These are phyloP conservation scores for Saussurea involucrata DNA, from an alignment of 129 eudicot species.

Conservation along the genomic window DNA sequence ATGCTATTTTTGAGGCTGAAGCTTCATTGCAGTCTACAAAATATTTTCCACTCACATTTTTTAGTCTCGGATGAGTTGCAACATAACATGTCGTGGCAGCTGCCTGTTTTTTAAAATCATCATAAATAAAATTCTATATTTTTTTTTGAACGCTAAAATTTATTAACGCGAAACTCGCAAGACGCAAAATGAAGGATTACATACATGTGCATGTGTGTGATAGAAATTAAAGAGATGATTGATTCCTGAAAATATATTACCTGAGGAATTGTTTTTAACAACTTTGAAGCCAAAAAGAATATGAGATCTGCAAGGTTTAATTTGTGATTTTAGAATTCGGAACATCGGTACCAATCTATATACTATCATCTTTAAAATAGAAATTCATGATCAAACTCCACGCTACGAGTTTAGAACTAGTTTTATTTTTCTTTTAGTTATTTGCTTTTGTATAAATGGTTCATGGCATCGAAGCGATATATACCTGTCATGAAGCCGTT, in stretches of 20 bases:
- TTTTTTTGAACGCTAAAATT: too few relatives aligned
- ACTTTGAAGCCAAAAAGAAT: constrained; percentile 73
- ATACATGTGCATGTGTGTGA: background rate
- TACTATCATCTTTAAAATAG: background rate
- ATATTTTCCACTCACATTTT: constrained; percentile 61
- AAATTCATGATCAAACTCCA: background rate
- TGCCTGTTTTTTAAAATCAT: constrained; percentile 38
- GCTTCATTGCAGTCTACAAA: constrained; percentile 80
- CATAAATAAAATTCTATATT: background rate
- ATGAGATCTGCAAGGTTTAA: constrained; percentile 59
- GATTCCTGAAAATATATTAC: constrained; percentile 26
- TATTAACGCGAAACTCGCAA: too few relatives aligned
- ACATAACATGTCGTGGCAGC: constrained; percentile 95
- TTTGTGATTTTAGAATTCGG: background rate
- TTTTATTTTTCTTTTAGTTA: background rate
- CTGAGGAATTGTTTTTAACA: constrained; percentile 91
- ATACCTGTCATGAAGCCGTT: constrained; percentile 41
- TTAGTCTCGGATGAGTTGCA: constrained; percentile 62
- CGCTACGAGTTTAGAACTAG: background rate
- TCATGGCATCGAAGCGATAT: background rate
- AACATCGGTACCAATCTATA: background rate
- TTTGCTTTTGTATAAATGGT: background rate
- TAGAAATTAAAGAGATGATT: background rate
- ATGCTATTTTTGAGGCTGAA: constrained; percentile 56
- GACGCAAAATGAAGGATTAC: too few relatives aligned